These are phyloP conservation scores for Trichoderma erinaceum DNA, from an alignment of 495 filamentous ascomycete genomes.

Conservation along the genomic window DNA sequence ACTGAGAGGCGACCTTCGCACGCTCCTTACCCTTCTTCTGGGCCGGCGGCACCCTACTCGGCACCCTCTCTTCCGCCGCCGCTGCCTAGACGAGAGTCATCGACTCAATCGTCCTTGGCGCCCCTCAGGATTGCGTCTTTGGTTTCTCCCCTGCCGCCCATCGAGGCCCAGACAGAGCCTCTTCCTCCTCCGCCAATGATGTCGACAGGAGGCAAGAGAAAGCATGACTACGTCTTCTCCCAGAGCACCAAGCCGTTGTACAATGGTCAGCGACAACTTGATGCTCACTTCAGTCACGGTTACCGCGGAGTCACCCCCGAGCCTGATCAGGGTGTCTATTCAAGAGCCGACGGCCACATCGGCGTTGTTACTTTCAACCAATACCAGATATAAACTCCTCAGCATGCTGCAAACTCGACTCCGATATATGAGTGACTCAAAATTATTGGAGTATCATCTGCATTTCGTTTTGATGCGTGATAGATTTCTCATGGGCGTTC, in stretches of 20 bases:
- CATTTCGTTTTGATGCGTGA: background rate
- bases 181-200: conserved; percentile 18
- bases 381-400: background rate
- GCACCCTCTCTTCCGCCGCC: background rate
- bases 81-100: background rate
- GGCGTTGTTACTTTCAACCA: conserved; percentile 9
- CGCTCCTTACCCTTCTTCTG: background rate
- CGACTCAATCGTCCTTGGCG: conserved; percentile 16
- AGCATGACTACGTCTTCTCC: conserved; percentile 25
- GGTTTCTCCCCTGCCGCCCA: conserved; percentile 13
- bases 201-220: conserved; percentile 23
- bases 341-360: conserved; percentile 7
- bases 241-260: conserved; percentile 30
- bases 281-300: conserved; percentile 24
- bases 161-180: conserved; percentile 1
- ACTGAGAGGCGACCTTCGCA: conserved; percentile 6
- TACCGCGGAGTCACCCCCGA: background rate
- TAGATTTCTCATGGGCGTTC: conserved; percentile 13
- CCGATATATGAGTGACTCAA: background rate
- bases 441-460: conserved; percentile 1
- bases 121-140: conserved; percentile 17
- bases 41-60: background rate
- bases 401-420: background rate
- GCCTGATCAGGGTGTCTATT: background rate
- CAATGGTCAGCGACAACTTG: conserved; percentile 48